A percentile compares a stretch with the other conserved stretches of the same genome.
These are phyloP conservation scores for Prunus mume DNA, from an alignment of 306 rosid species.

Conservation along the genomic window DNA sequence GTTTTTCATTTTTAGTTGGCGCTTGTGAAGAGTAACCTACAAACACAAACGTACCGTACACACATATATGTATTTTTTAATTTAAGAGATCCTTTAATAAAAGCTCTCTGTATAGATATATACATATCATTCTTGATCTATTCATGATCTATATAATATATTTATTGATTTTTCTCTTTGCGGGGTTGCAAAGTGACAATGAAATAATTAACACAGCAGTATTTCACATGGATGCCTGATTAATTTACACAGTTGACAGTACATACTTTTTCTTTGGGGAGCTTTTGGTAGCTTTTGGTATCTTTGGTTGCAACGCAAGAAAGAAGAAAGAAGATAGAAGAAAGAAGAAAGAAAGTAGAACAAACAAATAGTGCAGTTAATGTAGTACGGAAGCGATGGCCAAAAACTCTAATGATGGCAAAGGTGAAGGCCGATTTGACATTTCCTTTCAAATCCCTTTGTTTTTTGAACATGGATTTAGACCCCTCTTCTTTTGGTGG, in stretches of 20 bases:
- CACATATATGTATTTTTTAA: background rate
- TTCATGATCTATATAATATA: too few relatives aligned
- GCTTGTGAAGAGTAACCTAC: background rate
- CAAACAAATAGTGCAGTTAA: background rate
- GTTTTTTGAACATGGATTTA: slow-evolving; percentile 36
- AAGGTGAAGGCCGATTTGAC: slow-evolving; percentile 30
- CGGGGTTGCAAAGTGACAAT: background rate
- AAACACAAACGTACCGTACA: background rate
- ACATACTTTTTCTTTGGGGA: background rate
- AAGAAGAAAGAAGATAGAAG: background rate
- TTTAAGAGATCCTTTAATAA: fast-evolving
- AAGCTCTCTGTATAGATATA: fast-evolving
- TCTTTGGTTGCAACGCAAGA: background rate
- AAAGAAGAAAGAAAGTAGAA: background rate
- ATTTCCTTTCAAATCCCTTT: slow-evolving; percentile 27
- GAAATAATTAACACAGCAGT: background rate
- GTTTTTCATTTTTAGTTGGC: background rate
- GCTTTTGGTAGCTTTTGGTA: too few relatives aligned
- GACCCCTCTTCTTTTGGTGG: background rate
- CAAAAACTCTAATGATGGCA: slow-evolving; percentile 11
- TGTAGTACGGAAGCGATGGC: background rate
- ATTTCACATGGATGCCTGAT: background rate
- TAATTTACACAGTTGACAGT: too few relatives aligned
- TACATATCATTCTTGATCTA: background rate
- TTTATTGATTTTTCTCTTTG: background rate